Base-by-base conservation (phyloP, 805 yeast genomes). In the Starmerella gropengiesseri region DNA sequence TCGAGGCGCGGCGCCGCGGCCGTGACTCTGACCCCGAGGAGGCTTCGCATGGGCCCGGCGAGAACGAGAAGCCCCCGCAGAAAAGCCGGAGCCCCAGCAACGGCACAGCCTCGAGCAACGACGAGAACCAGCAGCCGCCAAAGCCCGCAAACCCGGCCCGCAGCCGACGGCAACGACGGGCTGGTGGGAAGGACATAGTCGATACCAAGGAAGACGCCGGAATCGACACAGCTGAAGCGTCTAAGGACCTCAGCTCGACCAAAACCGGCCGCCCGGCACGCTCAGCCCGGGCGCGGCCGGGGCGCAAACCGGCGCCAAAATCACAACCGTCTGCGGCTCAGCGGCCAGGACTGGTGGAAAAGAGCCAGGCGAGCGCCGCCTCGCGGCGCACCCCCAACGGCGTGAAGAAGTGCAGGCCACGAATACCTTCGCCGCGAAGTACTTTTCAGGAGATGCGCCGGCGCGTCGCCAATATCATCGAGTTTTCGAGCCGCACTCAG, bases 401-500 rank as follows among this genome's bases (percentile, higher is more conserved):
- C 8, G 36, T n/a, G 9, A 30, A 41, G 28, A 38, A 43, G 36
- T 37, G 54, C 41, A 45, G 46, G 52, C 95, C 97, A 12, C 73
- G 95, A 43, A 66, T 77, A 33, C 96, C 95, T 6, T 79, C 79
- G 45, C 77, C 77, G 17, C 73, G 84, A 42, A 74, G 82, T 3
- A 73, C 86, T 3, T 61, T 87, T 47, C 72, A 74, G 52, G 98
- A 89, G 60, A 80, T 89, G 83, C 73, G 86, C 44, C 77, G 84
- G 55, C 71, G 98, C 46, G 81, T 86, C 2, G 80, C 84, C 2
- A 93, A 95, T 1, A 89, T 89, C 17, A 64, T 89, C 53, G 97
- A 91, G 62, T 91, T 87, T 70, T 73, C 89, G 20, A 84, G 87
- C 11, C 70, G 94, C 41, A 81, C 93, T 1, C 95, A 86, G 60